Conservation (phyloP, 768 basidiomycete genomes). For the Inosperma sp. region DNA sequence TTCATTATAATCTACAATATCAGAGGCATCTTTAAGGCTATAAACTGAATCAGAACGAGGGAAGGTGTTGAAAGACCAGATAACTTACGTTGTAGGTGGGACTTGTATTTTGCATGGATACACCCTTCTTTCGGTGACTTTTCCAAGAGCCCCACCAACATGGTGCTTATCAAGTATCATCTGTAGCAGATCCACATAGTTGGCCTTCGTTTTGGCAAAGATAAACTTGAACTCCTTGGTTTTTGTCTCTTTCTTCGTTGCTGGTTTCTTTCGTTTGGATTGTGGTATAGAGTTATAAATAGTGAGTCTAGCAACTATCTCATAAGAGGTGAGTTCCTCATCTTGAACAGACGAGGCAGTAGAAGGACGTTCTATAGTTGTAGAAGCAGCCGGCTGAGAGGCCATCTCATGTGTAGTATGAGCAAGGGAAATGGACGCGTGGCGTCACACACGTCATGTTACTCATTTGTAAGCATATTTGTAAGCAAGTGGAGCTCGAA, state of each 20-base stretch:
- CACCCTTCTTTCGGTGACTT: neutral
- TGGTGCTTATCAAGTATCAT: neutral
- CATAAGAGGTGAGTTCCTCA: neutral
- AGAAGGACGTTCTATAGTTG: neutral
- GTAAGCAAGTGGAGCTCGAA: neutral
- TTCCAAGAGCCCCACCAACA: neutral
- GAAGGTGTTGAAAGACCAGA: neutral
- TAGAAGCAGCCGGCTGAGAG: neutral
- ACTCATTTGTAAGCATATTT: too few species aligned
- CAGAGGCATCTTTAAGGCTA: conserved; percentile 1
- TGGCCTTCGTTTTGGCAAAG: too few species aligned
- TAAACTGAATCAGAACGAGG: neutral
- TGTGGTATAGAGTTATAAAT: neutral
- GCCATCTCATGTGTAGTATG: too few species aligned
- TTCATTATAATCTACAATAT: conserved; percentile 4
- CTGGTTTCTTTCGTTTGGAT: too few species aligned
- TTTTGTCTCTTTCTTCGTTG: too few species aligned
- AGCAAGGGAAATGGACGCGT: too few species aligned
- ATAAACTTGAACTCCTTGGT: too few species aligned
- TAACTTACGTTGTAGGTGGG: conserved; percentile 2
- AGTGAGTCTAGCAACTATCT: neutral
- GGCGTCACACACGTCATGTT: too few species aligned
- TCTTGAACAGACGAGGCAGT: neutral
- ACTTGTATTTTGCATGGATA: neutral
- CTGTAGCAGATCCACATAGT: neutral